phyloP scores from a whole-genome alignment of 2,329 filamentous ascomycete species.

The Fusarium euwallaceae region DNA sequence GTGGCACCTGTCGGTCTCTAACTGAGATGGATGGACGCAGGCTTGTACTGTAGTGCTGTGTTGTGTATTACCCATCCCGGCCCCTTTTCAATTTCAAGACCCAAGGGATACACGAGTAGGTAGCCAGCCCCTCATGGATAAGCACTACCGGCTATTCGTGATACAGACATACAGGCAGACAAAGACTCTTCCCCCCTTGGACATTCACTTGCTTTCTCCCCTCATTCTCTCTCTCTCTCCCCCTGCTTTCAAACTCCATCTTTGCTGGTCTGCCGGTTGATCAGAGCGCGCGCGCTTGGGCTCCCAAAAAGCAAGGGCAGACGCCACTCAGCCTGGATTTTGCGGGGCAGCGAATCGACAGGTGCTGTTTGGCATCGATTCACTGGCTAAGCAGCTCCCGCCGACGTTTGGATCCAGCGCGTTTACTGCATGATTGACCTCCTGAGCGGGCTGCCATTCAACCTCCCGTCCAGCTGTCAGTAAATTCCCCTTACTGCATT shows the following conservation, averaged over 20 bases:
- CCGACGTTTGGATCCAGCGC: conserved; percentile 24
- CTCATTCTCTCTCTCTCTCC: background rate
- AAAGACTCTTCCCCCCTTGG: background rate
- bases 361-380: conserved; percentile 3
- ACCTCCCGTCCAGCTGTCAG: background rate
- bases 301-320: conserved; percentile 4
- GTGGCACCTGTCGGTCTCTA: conserved; percentile 15
- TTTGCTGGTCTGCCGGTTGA: conserved; percentile 24
- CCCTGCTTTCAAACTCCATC: conserved; percentile 20
- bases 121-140: background rate
- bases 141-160: background rate
- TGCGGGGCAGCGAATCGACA: conserved; percentile 35
- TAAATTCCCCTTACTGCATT: background rate
- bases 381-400: conserved; percentile 27
- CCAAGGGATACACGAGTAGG: conserved; percentile 1
- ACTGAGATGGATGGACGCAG: background rate
- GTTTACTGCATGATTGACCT: conserved; percentile 27
- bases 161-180: background rate
- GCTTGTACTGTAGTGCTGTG: background rate
- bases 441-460: background rate
- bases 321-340: conserved; percentile 31
- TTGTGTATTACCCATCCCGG: background rate
- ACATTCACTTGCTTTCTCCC: background rate
- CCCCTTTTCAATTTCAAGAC: conserved; percentile 27
- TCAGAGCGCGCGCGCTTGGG: conserved; percentile 36